phyloP scores from a whole-genome alignment of 2,329 filamentous ascomycete species.

The Cryphonectria carpinicola region DNA sequence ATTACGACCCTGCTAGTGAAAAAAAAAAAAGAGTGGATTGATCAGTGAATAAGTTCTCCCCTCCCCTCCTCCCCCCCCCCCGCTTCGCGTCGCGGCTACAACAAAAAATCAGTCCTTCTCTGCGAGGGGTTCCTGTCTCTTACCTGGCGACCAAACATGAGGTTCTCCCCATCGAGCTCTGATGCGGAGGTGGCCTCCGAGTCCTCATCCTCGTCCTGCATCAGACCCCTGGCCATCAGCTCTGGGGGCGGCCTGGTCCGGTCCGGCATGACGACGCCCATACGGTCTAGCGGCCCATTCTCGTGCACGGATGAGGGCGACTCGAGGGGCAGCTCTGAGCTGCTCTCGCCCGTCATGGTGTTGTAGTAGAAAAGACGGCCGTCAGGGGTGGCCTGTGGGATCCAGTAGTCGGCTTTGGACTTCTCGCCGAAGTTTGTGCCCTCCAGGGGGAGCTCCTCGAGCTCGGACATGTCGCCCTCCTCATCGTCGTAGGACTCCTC shows the following conservation, averaged over 20 bases:
- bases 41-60: constrained; percentile 11
- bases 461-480: constrained; percentile 47
- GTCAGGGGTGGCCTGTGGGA: constrained; percentile 93
- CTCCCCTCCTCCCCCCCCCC: not conserved
- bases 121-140: constrained; percentile 38
- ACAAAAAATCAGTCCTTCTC: not conserved
- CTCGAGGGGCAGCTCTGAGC: constrained; percentile 91
- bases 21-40: not conserved
- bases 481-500: constrained; percentile 66
- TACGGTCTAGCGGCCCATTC: constrained; percentile 83
- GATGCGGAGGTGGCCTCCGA: constrained; percentile 83
- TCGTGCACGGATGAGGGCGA: constrained; percentile 81
- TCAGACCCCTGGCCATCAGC: constrained; percentile 81
- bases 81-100: not conserved
- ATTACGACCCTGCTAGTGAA: constrained; percentile 54
- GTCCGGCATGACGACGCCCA: constrained; percentile 85
- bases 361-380: constrained; percentile 97
- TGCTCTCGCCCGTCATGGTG: constrained; percentile 92
- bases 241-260: constrained; percentile 88
- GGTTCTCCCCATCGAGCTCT: constrained; percentile 78
- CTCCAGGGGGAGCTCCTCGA: constrained; percentile 67
- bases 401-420: constrained; percentile 96
- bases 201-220: constrained; percentile 87
- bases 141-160: constrained; percentile 72
- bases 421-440: constrained; percentile 65